Evolutionary conservation across 2,329 filamentous ascomycete genomes (phyloP), one percentile per base, ranked within the genome.

Genomic region (Penicillium janthinellum): DNA sequence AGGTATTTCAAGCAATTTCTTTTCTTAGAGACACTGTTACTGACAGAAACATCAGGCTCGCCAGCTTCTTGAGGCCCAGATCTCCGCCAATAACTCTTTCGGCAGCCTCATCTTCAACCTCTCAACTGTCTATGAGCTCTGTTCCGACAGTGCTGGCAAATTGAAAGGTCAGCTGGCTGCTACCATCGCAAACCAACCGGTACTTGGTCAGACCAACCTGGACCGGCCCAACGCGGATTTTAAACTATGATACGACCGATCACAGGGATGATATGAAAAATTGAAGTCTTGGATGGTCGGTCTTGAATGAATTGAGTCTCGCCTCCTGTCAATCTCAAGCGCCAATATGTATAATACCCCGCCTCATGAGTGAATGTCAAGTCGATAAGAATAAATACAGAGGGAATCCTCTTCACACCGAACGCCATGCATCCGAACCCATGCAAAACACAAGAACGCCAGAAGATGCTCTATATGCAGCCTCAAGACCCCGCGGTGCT

Each of bases 81-180:
- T 92, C 0, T 81, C 86, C 3, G 73, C 80, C 0, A 85, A 87
- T 1, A 80, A 86, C 42, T 85, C 86, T 0, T 97, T 94, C 59
- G 88, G 90, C 63, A 90, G 90, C 0, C 78, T 96, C 2, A 85
- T 96, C 0, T 96, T 97, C 77, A 98, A 98, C 73, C 77, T 99
- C 12, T 87, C 88, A 11, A 98, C 94, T 0, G 86, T 96, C 68
- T 98, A 96, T 73, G 95, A 98, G 76, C 83, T 98, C 7, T 95
- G 90, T 72, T 93, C 90, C 0, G 93, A 98, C 68, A 84, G 85
- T 62, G 86, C 91, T 44, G 81, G 85, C 51, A 83, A 83, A 12
- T 76, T 90, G 67, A 98, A 98, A 81, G 75, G 85, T 34, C 81
- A 79, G 28, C 80, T 98, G 17, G 88, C 90, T 1, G 89, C 92